phyloP scores from a whole-genome alignment of 768 basidiomycete genomes.

The Serpula lacrymans region DNA sequence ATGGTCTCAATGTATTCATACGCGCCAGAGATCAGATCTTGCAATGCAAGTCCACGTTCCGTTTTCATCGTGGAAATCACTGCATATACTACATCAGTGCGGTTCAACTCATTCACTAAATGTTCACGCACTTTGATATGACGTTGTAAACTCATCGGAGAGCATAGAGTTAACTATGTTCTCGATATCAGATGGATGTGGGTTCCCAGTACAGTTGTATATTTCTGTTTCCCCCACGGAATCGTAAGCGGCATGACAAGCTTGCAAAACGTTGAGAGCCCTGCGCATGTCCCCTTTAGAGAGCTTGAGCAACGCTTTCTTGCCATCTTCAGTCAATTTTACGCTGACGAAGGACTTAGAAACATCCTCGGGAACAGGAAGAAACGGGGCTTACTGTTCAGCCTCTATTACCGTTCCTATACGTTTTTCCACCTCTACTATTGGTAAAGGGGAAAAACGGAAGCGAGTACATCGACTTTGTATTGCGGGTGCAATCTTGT shows the following conservation, averaged over 20 bases:
- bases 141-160: conserved; percentile 90
- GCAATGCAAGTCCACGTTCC: conserved; percentile 90
- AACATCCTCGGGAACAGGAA: not conserved
- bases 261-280: conserved; percentile 94
- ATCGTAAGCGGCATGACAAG: conserved; percentile 97
- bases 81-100: conserved; percentile 27
- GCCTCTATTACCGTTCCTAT: conserved; percentile 73
- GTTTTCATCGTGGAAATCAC: conserved; percentile 86
- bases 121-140: conserved; percentile 65
- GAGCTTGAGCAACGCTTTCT: conserved; percentile 86
- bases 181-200: conserved; percentile 93
- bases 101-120: conserved; percentile 1
- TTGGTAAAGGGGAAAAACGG: conserved; percentile 91
- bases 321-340: conserved; percentile 82
- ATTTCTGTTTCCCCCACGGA: conserved; percentile 84
- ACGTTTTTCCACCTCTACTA: conserved; percentile 80
- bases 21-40: conserved; percentile 88
- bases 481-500: conserved; percentile 97
- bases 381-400: conserved; percentile 61
- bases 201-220: conserved; percentile 96
- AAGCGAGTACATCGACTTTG: conserved; percentile 98
- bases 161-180: conserved; percentile 94
- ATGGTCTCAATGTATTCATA: conserved; percentile 88
- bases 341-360: conserved; percentile 49
- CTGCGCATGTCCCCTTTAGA: conserved; percentile 97